Conservation (phyloP, 2,329 filamentous ascomycete genomes). For the Chaetomium olivaceum region DNA sequence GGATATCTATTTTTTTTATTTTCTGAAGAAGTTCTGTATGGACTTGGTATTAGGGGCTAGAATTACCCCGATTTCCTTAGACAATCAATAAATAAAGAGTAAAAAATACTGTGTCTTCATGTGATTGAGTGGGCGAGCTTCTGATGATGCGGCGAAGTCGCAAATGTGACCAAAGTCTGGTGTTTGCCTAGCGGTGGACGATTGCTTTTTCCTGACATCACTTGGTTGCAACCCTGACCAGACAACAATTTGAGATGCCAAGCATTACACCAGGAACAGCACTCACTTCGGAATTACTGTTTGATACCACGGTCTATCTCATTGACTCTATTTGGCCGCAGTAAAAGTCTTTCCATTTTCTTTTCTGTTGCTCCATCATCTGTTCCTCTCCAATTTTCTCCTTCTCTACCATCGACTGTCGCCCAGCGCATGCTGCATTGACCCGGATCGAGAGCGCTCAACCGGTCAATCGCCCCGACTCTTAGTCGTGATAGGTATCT, state of each 20-base stretch:
- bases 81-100: slow-evolving; percentile 33
- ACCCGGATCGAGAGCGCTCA: not conserved
- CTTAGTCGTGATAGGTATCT: not conserved
- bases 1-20: slow-evolving; percentile 24
- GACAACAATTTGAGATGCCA: not conserved
- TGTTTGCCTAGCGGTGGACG: not conserved
- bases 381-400: not conserved
- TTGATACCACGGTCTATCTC: not conserved
- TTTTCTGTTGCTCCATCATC: not conserved
- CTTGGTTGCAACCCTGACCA: not conserved
- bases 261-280: not conserved
- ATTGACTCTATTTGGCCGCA: too few relatives aligned
- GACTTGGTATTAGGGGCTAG: slow-evolving; percentile 25
- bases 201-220: not conserved
- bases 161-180: not conserved
- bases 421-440: not conserved
- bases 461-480: not conserved
- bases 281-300: not conserved
- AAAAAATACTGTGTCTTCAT: slow-evolving; percentile 20
- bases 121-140: slow-evolving; percentile 19
- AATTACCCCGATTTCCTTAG: slow-evolving; percentile 25
- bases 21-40: slow-evolving; percentile 26
- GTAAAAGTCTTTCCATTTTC: not conserved
- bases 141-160: not conserved
- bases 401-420: not conserved